Conservation (phyloP, 495 filamentous ascomycete genomes). For the Aspergillus olivimuriae region DNA sequence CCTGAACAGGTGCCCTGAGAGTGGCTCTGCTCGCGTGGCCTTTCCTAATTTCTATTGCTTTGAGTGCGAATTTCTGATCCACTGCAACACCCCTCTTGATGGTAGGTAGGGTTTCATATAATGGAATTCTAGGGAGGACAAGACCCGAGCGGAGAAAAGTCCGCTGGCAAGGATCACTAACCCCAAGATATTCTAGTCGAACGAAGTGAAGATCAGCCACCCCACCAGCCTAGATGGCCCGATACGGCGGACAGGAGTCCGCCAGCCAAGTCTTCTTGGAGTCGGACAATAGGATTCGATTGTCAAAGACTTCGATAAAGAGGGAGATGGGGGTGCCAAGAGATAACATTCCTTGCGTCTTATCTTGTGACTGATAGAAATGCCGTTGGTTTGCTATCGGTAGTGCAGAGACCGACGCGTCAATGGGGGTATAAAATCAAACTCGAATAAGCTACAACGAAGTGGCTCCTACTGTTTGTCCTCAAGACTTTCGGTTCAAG, state of each 20-base stretch:
- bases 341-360: conserved; percentile 11
- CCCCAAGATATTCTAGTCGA: not conserved
- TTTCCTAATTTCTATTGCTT: too few relatives aligned
- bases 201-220: not conserved
- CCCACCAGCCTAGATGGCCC: not conserved
- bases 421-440: not conserved
- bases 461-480: not conserved
- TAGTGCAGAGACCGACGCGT: not conserved
- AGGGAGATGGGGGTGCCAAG: conserved; percentile 6
- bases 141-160: not conserved
- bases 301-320: not conserved
- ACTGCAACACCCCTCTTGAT: too few relatives aligned
- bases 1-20: too few relatives aligned
- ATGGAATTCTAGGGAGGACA: too few relatives aligned
- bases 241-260: not conserved
- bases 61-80: too few relatives aligned
- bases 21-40: too few relatives aligned
- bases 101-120: too few relatives aligned
- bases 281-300: not conserved
- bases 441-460: not conserved
- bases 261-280: not conserved
- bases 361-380: not conserved
- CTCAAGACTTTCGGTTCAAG: not conserved
- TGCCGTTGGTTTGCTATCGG: not conserved
- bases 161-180: too few relatives aligned